Evolutionary conservation across 306 rosid species (phyloP).

Genomic region (Fragaria vesca): DNA sequence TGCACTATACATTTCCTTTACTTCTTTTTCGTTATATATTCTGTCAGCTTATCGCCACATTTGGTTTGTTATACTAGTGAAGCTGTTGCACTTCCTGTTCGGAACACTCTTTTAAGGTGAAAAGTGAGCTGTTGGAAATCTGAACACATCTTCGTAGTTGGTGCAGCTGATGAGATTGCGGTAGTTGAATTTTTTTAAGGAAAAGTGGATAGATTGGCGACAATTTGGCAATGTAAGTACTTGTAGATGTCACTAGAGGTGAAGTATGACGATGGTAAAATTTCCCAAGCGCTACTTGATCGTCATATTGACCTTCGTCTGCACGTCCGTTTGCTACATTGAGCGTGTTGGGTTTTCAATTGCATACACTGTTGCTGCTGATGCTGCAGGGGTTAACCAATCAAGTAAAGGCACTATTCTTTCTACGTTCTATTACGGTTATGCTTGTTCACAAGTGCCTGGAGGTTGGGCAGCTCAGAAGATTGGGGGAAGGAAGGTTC

Average conservation of each 20-base stretch:
- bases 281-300: constrained; percentile 74
- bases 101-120: not conserved
- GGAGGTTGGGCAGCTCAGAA: constrained; percentile 96
- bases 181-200: not conserved
- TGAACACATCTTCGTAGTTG: not conserved
- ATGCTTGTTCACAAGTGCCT: constrained; percentile 95
- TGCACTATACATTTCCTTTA: not conserved
- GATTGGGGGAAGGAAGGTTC: constrained; percentile 81
- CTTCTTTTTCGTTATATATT: not conserved
- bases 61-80: not conserved
- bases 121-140: not conserved
- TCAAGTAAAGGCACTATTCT: constrained; percentile 82
- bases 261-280: constrained; percentile 40
- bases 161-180: not conserved
- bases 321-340: constrained; percentile 90
- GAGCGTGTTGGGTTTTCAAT: constrained; percentile 96
- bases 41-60: not conserved
- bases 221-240: constrained; percentile 8
- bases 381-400: constrained; percentile 64
- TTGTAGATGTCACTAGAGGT: constrained; percentile 7
- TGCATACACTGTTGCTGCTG: constrained; percentile 92
- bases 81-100: not conserved
- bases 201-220: not conserved
- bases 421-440: constrained; percentile 90
- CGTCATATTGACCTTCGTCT: constrained; percentile 77